These are phyloP conservation scores for Talaromyces atroroseus DNA, from an alignment of 2,329 filamentous ascomycete genomes.

Conservation along the genomic window DNA sequence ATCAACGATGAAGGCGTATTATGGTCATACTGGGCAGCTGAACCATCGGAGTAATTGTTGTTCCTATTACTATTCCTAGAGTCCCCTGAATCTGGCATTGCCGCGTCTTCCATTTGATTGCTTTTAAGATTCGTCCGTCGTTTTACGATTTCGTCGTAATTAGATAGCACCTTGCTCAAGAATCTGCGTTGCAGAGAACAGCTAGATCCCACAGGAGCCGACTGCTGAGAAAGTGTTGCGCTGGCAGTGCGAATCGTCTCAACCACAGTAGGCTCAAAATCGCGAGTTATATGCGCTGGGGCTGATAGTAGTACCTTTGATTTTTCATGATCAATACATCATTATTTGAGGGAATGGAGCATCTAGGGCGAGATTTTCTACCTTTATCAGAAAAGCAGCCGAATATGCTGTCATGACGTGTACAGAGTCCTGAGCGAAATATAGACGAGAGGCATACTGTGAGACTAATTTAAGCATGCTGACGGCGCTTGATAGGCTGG, in stretches of 20 bases:
- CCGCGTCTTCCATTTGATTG: no score
- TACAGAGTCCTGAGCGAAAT: conserved; percentile 38
- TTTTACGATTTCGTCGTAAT: conserved; percentile 7
- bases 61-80: background rate
- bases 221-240: conserved; percentile 5
- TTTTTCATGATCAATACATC: no score
- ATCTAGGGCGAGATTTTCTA: background rate
- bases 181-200: conserved; percentile 7
- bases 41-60: background rate
- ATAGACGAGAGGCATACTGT: conserved; percentile 26
- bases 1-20: no score
- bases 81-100: no score
- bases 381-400: conserved; percentile 35
- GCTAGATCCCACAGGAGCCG: conserved; percentile 2
- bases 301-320: conserved; percentile 2
- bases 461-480: conserved; percentile 29
- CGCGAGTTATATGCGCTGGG: background rate
- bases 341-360: no score
- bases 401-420: conserved; percentile 41
- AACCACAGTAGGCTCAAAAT: background rate
- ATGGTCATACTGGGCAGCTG: no score
- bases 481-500: conserved; percentile 22
- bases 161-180: background rate
- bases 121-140: background rate
- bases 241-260: conserved; percentile 3